These are phyloP conservation scores for Emergomyces africanus DNA, from an alignment of 2,329 filamentous ascomycete species.

Conservation along the genomic window DNA sequence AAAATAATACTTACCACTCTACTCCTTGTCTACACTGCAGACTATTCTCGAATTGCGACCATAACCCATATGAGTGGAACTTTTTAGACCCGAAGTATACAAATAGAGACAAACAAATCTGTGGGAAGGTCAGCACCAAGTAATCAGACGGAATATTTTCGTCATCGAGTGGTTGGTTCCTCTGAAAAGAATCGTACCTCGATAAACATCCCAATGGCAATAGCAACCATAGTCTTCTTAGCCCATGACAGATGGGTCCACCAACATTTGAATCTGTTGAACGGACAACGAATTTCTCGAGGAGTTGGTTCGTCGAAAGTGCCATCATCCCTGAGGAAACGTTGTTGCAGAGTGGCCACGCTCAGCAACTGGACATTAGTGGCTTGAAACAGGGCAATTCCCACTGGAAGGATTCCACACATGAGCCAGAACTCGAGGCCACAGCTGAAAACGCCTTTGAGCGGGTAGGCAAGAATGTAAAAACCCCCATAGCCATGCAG, in stretches of 20 bases:
- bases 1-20: slow-evolving; percentile 42
- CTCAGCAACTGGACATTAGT: slow-evolving; percentile 43
- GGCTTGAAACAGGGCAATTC: slow-evolving; percentile 50
- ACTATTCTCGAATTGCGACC: slow-evolving; percentile 34
- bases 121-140: slow-evolving; percentile 10
- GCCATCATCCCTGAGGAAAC: slow-evolving; percentile 9
- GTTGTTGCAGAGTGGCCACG: slow-evolving; percentile 37
- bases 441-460: slow-evolving; percentile 28
- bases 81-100: slow-evolving; percentile 49
- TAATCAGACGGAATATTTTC: too few relatives aligned
- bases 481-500: slow-evolving; percentile 18
- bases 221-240: slow-evolving; percentile 35
- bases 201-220: slow-evolving; percentile 39
- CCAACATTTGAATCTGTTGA: slow-evolving; percentile 4
- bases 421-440: slow-evolving; percentile 50
- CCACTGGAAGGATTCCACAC: slow-evolving; percentile 47
- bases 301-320: background rate
- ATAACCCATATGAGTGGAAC: slow-evolving; percentile 45
- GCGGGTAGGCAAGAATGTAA: slow-evolving; percentile 15
- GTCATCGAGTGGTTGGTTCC: background rate
- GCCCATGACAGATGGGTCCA: slow-evolving; percentile 34
- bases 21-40: slow-evolving; percentile 37
- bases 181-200: slow-evolving; percentile 32
- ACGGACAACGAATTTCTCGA: background rate
- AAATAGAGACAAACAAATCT: slow-evolving; percentile 43